These are phyloP conservation scores for Echeveria elegans DNA, from an alignment of 164 flowering plant species.

Conservation along the genomic window DNA sequence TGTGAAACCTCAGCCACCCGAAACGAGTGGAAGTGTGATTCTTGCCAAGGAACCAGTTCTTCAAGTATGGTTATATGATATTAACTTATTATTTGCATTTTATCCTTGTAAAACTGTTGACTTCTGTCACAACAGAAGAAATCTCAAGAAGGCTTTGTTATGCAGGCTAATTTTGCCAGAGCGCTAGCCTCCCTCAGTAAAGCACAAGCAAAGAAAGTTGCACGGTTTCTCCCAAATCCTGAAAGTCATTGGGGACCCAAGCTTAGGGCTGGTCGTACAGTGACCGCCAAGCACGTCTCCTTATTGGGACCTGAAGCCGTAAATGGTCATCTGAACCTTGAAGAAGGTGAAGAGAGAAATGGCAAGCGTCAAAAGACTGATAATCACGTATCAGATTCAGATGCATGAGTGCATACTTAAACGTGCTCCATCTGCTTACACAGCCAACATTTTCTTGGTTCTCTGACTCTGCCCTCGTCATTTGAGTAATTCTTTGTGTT, in stretches of 20 bases:
- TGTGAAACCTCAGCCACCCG: constrained; percentile 69
- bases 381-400: constrained; percentile 19
- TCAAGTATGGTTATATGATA: constrained; percentile 30
- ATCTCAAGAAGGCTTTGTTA: not conserved
- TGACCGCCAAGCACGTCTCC: constrained; percentile 86
- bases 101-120: not conserved
- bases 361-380: constrained; percentile 65
- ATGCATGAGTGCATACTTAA: constrained; percentile 11
- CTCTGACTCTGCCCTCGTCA: not conserved
- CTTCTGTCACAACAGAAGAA: not conserved
- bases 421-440: not conserved
- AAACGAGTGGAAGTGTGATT: constrained; percentile 58
- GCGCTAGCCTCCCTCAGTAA: constrained; percentile 84
- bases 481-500: not conserved
- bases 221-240: constrained; percentile 93
- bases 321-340: constrained; percentile 31
- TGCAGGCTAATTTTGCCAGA: constrained; percentile 87
- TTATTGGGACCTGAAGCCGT: constrained; percentile 64
- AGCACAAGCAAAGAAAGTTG: constrained; percentile 90
- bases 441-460: not conserved
- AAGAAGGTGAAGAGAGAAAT: constrained; percentile 39
- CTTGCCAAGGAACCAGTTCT: constrained; percentile 83
- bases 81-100: not conserved
- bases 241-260: constrained; percentile 98
- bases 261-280: constrained; percentile 81